phyloP scores from a whole-genome alignment of 805 yeast genomes.

The Lipomyces orientalis region DNA sequence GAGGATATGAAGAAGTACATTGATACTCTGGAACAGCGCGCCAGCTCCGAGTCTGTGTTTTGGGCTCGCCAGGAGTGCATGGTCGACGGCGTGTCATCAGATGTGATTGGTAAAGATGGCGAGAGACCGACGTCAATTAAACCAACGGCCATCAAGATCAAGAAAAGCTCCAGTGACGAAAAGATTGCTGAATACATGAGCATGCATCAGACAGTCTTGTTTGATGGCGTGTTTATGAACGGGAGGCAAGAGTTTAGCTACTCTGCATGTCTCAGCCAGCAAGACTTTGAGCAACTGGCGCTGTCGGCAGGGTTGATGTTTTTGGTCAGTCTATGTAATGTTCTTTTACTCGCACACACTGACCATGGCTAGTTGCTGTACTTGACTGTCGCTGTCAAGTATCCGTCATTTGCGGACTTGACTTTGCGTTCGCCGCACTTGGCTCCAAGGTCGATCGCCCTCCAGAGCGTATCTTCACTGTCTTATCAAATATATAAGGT shows the following conservation, averaged over 20 bases:
- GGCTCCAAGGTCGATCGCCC: constrained; percentile 18
- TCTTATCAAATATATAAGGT: constrained; percentile 23
- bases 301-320: constrained; percentile 19
- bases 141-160: constrained; percentile 7
- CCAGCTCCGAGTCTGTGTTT: constrained; percentile 13
- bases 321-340: not conserved
- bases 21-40: constrained; percentile 16
- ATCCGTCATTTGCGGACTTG: constrained; percentile 22
- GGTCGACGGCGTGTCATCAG: constrained; percentile 1
- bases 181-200: not conserved
- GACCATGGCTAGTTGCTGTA: constrained; percentile 10
- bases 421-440: constrained; percentile 14
- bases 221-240: not conserved
- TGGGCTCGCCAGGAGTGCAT: constrained; percentile 11
- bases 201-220: not conserved
- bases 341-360: not conserved
- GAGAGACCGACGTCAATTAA: not conserved
- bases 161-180: not conserved
- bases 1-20: constrained; percentile 8
- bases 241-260: constrained; percentile 7
- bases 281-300: constrained; percentile 18
- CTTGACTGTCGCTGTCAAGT: constrained; percentile 13
- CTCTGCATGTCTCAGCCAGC: constrained; percentile 3
- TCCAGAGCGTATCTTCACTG: constrained; percentile 17
- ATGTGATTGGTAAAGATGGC: not conserved